Evolutionary conservation across 2,329 filamentous ascomycete genomes (phyloP).

Genomic region (Conoideocrella luteorostrata): DNA sequence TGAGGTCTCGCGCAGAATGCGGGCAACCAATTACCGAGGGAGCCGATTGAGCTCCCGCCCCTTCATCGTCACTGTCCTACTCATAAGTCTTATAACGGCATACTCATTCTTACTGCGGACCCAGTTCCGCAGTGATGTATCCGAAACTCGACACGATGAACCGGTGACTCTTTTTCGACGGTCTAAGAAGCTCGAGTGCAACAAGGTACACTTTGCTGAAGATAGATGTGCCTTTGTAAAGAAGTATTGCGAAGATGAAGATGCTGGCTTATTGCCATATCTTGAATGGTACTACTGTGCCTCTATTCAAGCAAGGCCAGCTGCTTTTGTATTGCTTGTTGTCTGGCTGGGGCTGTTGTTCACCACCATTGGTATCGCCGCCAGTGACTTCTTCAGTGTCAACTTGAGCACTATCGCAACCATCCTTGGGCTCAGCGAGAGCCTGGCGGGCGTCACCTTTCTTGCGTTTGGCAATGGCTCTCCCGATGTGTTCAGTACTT

Average conservation of each 20-base stretch:
- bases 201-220: slow-evolving; percentile 65
- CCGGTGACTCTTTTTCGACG: slow-evolving; percentile 16
- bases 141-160: slow-evolving; percentile 8
- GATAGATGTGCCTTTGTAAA: slow-evolving; percentile 86
- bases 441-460: slow-evolving; percentile 91
- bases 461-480: slow-evolving; percentile 96
- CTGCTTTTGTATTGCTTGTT: slow-evolving; percentile 74
- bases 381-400: slow-evolving; percentile 97
- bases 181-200: slow-evolving; percentile 52
- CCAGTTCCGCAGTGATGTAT: slow-evolving; percentile 7
- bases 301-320: slow-evolving; percentile 58
- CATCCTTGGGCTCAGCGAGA: slow-evolving; percentile 89
- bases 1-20: slow-evolving; percentile 14
- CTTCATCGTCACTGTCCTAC: slow-evolving; percentile 40
- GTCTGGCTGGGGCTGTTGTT: slow-evolving; percentile 86
- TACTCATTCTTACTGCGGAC: slow-evolving; percentile 34
- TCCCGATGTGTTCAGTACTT: slow-evolving; percentile 96
- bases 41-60: slow-evolving; percentile 38
- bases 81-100: slow-evolving; percentile 39
- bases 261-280: slow-evolving; percentile 85
- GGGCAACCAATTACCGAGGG: slow-evolving; percentile 19
- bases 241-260: slow-evolving; percentile 77
- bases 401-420: slow-evolving; percentile 90
- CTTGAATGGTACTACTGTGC: slow-evolving; percentile 86
- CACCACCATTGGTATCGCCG: slow-evolving; percentile 93